Evolutionary conservation across 371 early-diverging fungal genomes (phyloP), one percentile per base, ranked within the genome.

Genomic region (Rhizopus arrhizus): DNA sequence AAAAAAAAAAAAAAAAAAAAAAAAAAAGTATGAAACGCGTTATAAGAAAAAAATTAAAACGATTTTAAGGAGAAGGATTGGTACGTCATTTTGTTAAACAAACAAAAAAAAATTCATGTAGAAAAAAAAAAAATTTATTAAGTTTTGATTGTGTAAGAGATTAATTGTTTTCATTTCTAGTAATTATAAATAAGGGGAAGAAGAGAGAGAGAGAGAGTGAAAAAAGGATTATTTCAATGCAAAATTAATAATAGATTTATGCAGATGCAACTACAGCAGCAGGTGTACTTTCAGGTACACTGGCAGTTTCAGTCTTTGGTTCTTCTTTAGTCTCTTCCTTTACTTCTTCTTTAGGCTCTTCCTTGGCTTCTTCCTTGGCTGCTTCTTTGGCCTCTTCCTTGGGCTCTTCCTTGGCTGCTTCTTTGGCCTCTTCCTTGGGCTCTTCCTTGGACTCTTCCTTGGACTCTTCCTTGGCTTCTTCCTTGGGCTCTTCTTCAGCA

Each of bases 231-330:
- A 36, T 6, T 6, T 36, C 11, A 11, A 9, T 9, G 36, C 9
- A 36, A 11, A 9, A 36, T 36, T 36, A 56, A 50, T 58, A 36
- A 38, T 32, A 47, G 28, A 36, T 51, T 56, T 64, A 64, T 68
- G 74, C 62, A 59, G 68, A 45, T 69, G 74, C 69, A 73, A 66
- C 35, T 55, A 75, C 64, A 49, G 47, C 61, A 49, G 62, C 58
- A 58, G 64, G 47, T 15, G 64, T 36, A 36, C 36, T 32, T 36
- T 36, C 36, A 11, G 36, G 9, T 9, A 36, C 36, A 6, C 11
- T 36, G 36, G 11, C 36, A 40, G 56, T 33, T 3, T 33, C 50
- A 34, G 40, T 2, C 22, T 22, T 36, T 10, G 58, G 67, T 10
- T 62, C 56, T 11, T 70, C 60, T 42, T 70, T 62, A 6, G 41